A percentile compares a stretch with the other conserved stretches of the same genome.
These are phyloP conservation scores for Fusarium circinatum DNA, from an alignment of 2,329 filamentous ascomycete species.

Conservation along the genomic window DNA sequence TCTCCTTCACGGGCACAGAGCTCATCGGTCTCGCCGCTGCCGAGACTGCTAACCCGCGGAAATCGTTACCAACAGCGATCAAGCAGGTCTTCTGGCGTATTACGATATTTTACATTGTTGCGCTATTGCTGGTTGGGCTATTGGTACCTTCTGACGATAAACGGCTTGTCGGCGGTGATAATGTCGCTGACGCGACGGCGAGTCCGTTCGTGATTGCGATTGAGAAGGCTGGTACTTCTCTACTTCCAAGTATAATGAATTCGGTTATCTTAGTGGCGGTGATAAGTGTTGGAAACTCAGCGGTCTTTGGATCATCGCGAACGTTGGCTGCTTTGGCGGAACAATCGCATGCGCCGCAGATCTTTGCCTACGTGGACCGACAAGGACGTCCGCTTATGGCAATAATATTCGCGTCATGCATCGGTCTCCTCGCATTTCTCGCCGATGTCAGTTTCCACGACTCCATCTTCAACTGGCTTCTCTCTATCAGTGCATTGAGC, in stretches of 20 bases:
- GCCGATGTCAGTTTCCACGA: constrained; percentile 70
- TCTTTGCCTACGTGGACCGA: constrained; percentile 84
- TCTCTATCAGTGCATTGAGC: constrained; percentile 76
- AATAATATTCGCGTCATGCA: constrained; percentile 71
- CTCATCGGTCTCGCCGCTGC: constrained; percentile 81
- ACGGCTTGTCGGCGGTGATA: constrained; percentile 67
- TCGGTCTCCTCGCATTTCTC: constrained; percentile 83
- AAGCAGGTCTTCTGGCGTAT: constrained; percentile 98
- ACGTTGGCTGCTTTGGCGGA: constrained; percentile 91
- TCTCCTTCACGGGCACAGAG: constrained; percentile 80
- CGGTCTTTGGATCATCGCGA: constrained; percentile 89
- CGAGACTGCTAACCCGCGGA: constrained; percentile 79
- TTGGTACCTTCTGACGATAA: constrained; percentile 79
- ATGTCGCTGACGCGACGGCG: constrained; percentile 72
- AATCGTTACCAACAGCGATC: constrained; percentile 85
- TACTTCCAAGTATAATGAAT: constrained; percentile 90
- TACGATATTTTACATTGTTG: constrained; percentile 89
- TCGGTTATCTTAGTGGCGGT: constrained; percentile 93
- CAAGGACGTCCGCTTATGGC: constrained; percentile 83
- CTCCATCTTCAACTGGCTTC: constrained; percentile 81
- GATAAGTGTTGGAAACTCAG: constrained; percentile 89
- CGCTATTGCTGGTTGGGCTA: constrained; percentile 81
- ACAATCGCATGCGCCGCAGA: constrained; percentile 81
- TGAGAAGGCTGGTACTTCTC: constrained; percentile 80
- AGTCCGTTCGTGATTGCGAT: constrained; percentile 97